Base-by-base conservation (phyloP, 805 yeast species). In the Pichia sporocuriosa region DNA sequence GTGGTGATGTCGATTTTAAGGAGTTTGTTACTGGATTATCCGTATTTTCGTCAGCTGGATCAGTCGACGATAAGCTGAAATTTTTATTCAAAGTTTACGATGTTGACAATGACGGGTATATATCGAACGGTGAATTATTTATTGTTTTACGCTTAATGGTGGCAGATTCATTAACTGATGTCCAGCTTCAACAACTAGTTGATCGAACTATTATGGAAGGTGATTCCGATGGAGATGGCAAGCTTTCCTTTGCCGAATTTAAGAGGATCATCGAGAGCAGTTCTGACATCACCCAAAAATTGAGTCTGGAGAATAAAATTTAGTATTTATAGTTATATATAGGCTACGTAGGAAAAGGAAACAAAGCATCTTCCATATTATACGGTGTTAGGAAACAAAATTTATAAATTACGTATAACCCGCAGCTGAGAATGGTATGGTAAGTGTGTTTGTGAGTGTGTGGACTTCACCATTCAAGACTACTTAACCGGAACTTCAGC, bases 61-160 rank as follows among this genome's bases (percentile, higher is more conserved):
- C 80, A 20, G 77, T 78, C 37, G 81, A 79, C 41, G 97, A 87
- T 51, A 90, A 88, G 62, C 70, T 90, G 45, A 70, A 70, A 56
- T 93, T 94, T 67, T 93, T 96, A 10, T 93, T 93, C 65, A 84
- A 81, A 55, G 87, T 93, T 16, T 93, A 93, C 58, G 99, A 93
- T 58, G 87, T 93, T 48, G 99, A 93, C 62, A 73, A 87, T 42
- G 99, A 93, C 59, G 98, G 98, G 0, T 88, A 57, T 58, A 86
- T 93, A 28, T 89, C 97, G 3, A 90, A 90, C 58, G 99, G 98
- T 20, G 99, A 93, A 63, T 63, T 93, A 43, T 93, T 82, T 55
- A 71, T 90, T 31, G 97, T 93, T 31, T 69, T 93, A 66, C 85
- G 93, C 63, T 84, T 86, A 77, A 93, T 93, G 98, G 98, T 94